These are phyloP conservation scores for Asterophora lycoperdoides DNA, from an alignment of 768 basidiomycete species.

Conservation along the genomic window DNA sequence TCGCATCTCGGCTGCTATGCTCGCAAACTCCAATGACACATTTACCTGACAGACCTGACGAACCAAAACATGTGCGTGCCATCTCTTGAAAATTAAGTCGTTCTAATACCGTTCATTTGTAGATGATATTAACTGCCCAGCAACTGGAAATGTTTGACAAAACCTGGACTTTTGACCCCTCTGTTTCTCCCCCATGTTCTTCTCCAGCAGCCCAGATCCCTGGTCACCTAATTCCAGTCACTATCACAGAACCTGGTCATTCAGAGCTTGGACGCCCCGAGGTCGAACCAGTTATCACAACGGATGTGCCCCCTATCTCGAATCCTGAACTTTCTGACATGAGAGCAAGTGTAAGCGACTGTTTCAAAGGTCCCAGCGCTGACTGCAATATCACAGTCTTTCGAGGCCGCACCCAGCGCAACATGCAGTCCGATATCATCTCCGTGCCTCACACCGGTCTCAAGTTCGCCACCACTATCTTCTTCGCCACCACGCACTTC, in stretches of 20 bases:
- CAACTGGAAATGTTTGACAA: no score
- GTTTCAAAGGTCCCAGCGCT: not conserved
- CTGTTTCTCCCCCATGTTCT: no score
- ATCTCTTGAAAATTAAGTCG: no score
- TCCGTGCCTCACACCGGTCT: slow-evolving; percentile 3
- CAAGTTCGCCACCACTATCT: slow-evolving; percentile 18
- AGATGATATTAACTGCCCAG: no score
- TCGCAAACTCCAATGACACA: no score
- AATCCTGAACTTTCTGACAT: not conserved
- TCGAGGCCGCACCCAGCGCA: not conserved
- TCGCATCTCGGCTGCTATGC: no score
- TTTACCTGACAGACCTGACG: no score
- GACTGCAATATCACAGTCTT: not conserved
- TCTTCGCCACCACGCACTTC: slow-evolving; percentile 16
- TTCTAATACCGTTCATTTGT: no score
- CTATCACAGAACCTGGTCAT: not conserved
- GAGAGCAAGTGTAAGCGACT: not conserved
- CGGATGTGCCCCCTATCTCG: not conserved
- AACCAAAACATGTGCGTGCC: no score
- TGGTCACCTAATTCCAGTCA: no score
- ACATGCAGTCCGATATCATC: not conserved
- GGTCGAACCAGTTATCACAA: not conserved
- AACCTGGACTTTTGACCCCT: no score
- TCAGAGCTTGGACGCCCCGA: not conserved
- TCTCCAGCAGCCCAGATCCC: not conserved